Percentiles rank a stretch among this genome's conserved stretches.
phyloP scores from a whole-genome alignment of 306 rosid species.

The Styphnolobium japonicum region DNA sequence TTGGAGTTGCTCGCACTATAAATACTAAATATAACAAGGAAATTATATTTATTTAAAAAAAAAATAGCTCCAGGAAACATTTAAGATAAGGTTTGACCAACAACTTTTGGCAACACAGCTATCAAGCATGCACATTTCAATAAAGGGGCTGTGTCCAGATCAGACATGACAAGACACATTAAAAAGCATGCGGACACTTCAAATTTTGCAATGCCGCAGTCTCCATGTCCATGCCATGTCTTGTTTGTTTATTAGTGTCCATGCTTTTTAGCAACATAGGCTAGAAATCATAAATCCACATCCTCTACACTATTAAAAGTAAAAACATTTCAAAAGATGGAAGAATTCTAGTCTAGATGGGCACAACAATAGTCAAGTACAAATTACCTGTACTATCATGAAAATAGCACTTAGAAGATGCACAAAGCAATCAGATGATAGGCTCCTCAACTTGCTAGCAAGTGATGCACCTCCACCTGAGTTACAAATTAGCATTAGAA shows the following conservation, averaged over 20 bases:
- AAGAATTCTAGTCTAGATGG: background rate
- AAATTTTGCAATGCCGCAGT: background rate
- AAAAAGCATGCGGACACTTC: background rate
- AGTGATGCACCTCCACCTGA: conserved; percentile 95
- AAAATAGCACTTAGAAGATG: conserved; percentile 91
- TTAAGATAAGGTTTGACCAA: background rate
- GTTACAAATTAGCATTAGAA: conserved; percentile 35
- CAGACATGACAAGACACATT: background rate
- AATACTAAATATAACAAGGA: background rate
- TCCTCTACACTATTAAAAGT: background rate
- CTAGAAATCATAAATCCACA: background rate
- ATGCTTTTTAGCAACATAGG: background rate
- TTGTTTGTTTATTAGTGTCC: background rate
- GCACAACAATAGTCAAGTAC: conserved; percentile 44
- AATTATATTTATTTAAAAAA: background rate
- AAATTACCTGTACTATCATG: conserved; percentile 89
- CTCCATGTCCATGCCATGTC: background rate
- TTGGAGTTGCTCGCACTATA: background rate
- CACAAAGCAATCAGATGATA: conserved; percentile 93
- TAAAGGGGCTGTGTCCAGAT: too few species aligned
- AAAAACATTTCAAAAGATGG: conserved; percentile 17
- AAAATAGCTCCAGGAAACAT: background rate
- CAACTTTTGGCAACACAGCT: background rate
- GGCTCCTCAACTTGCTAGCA: conserved; percentile 96
- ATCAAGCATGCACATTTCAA: too few species aligned